These are phyloP conservation scores for Hericium erinaceus DNA, from an alignment of 768 basidiomycete genomes.

Conservation along the genomic window DNA sequence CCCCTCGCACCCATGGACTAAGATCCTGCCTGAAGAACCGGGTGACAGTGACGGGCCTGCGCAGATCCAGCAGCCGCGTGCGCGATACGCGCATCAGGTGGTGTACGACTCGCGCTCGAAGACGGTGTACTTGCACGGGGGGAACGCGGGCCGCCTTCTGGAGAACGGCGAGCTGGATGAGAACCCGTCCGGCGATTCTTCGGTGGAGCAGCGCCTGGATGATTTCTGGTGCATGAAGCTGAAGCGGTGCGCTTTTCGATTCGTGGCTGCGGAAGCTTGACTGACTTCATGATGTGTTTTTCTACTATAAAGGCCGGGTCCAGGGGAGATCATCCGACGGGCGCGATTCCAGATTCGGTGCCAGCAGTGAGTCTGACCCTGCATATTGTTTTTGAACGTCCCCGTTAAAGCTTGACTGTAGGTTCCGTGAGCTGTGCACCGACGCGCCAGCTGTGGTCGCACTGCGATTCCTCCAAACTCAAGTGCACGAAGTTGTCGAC, in stretches of 20 bases:
- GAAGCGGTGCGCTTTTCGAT: constrained; percentile 38
- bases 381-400: background rate
- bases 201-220: constrained; percentile 35
- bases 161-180: constrained; percentile 12
- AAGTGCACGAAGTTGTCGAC: constrained; percentile 65
- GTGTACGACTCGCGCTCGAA: constrained; percentile 55
- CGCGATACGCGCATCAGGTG: constrained; percentile 73
- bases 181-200: constrained; percentile 8
- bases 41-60: background rate
- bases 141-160: constrained; percentile 47
- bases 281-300: background rate
- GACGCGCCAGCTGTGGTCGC: constrained; percentile 52
- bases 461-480: constrained; percentile 58
- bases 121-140: constrained; percentile 64
- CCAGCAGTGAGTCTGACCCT: constrained; percentile 51
- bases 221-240: constrained; percentile 76
- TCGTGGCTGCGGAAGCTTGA: background rate
- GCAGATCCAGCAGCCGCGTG: constrained; percentile 33
- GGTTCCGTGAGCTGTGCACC: constrained; percentile 80
- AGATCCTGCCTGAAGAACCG: constrained; percentile 34
- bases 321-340: constrained; percentile 54
- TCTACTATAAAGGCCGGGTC: constrained; percentile 39
- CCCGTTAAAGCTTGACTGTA: constrained; percentile 19
- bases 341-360: constrained; percentile 56
- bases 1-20: constrained; percentile 57